Conservation (phyloP, 2,329 filamentous ascomycete genomes). For the Xylaria sp. region DNA sequence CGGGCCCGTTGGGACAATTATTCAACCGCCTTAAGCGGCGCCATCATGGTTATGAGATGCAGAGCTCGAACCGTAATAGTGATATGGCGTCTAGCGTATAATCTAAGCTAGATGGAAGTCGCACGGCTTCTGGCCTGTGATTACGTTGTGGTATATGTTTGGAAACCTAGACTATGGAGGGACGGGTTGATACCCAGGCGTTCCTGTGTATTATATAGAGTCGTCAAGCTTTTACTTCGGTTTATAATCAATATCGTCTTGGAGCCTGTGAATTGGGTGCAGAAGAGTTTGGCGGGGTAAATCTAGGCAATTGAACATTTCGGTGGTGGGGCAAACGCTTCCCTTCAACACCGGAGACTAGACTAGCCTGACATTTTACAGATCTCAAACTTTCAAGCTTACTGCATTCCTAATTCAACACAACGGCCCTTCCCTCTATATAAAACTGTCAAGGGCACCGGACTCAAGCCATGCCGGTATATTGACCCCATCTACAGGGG, state of each 20-base stretch:
- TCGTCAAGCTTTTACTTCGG: too few species aligned
- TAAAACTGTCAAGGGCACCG: neutral
- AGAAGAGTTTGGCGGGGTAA: slow-evolving; percentile 2
- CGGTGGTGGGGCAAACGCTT: neutral
- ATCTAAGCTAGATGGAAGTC: neutral
- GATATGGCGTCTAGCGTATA: neutral
- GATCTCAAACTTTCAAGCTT: neutral
- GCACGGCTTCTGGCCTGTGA: neutral
- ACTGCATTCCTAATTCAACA: neutral
- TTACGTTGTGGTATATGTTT: neutral
- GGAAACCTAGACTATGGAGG: neutral
- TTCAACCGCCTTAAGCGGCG: neutral
- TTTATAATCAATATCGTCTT: too few species aligned
- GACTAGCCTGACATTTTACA: neutral
- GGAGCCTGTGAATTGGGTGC: neutral
- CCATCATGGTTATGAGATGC: slow-evolving; percentile 9
- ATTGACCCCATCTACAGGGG: neutral
- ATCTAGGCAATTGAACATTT: neutral
- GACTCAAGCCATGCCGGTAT: slow-evolving; percentile 27
- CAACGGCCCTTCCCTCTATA: neutral
- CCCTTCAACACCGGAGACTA: neutral
- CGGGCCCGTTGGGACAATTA: neutral
- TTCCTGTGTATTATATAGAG: neutral
- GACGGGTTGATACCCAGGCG: slow-evolving; percentile 3
- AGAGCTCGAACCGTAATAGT: neutral